Base-by-base conservation (phyloP, 2,329 filamentous ascomycete species). In the Aspergillus japonicus region DNA sequence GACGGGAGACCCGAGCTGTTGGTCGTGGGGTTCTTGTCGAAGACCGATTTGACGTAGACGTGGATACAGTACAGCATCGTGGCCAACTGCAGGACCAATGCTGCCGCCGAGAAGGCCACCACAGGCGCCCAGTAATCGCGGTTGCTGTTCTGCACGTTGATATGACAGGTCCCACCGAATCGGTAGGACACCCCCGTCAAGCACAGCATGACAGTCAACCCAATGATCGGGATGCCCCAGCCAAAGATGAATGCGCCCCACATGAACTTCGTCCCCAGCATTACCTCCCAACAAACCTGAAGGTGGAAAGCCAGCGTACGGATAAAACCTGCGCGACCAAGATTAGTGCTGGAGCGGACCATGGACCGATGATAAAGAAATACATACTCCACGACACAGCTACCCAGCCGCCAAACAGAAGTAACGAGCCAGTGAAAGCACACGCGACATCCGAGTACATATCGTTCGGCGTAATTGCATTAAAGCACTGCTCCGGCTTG, bases 241-340 rank as follows among this genome's bases (percentile, higher is more conserved):
- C 95, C 95, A 8, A 88, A 79, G 16, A 84, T 83, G 70, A 96
- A 87, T 3, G 94, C 88, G 65, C 86, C 85, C 81, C 91, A 92
- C 87, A 97, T 97, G 77, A 97, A 98, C 69, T 85, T 90, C 49
- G 87, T 85, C 44, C 95, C 95, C 4, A 96, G 90, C 7, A 94
- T 87, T 35, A 96, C 84, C 75, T 98, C 92, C 95, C 95, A 99
- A 81, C 93, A 97, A 65, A 99, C 97, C 76, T 98, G 95, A 26
- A 99, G 86, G 76, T 99, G 95, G 68, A 99, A 88, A 4, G 92
- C 96, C 35, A 98, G 79, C 0, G 94, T 90, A 64, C 95, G 87
- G 61, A 97, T 83, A 73, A 97, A 96, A 64, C 93, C 87, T 73
- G n/a, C 2, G 42, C 19, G 29, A 21, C 14, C 58, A 39, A 39